Conservation (phyloP, 495 filamentous ascomycete genomes). For the Penicillium angulare region DNA sequence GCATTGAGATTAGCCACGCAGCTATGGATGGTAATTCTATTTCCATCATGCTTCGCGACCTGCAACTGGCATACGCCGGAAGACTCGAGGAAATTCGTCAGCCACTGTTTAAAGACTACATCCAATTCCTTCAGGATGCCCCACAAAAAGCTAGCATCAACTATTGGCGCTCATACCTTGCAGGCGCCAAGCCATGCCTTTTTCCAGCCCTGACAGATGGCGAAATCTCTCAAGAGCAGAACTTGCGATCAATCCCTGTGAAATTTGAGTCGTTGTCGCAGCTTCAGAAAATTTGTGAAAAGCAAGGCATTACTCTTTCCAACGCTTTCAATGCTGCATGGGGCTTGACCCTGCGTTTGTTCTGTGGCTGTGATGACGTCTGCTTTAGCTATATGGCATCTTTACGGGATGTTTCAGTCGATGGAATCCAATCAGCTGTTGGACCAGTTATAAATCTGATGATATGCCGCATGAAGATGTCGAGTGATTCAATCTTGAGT, state of each 20-base stretch:
- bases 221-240: conserved; percentile 11
- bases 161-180: conserved; percentile 55
- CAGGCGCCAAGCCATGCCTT: conserved; percentile 47
- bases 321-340: conserved; percentile 54
- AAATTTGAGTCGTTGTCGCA: conserved; percentile 26
- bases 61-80: conserved; percentile 48
- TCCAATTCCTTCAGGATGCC: conserved; percentile 41
- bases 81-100: conserved; percentile 30
- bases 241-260: conserved; percentile 35
- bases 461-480: conserved; percentile 47
- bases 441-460: conserved; percentile 57
- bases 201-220: conserved; percentile 50
- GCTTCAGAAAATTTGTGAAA: conserved; percentile 45
- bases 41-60: conserved; percentile 45
- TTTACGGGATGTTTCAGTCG: conserved; percentile 47
- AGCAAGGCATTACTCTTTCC: conserved; percentile 47
- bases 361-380: conserved; percentile 49
- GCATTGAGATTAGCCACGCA: conserved; percentile 57
- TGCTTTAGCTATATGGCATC: conserved; percentile 56
- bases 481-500: conserved; percentile 19
- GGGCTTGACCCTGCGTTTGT: conserved; percentile 50
- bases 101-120: conserved; percentile 55
- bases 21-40: conserved; percentile 52
- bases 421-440: conserved; percentile 45
- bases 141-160: conserved; percentile 40